These are phyloP conservation scores for Trichosporon asahii DNA, from an alignment of 1,284 basidiomycete species.

Conservation along the genomic window DNA sequence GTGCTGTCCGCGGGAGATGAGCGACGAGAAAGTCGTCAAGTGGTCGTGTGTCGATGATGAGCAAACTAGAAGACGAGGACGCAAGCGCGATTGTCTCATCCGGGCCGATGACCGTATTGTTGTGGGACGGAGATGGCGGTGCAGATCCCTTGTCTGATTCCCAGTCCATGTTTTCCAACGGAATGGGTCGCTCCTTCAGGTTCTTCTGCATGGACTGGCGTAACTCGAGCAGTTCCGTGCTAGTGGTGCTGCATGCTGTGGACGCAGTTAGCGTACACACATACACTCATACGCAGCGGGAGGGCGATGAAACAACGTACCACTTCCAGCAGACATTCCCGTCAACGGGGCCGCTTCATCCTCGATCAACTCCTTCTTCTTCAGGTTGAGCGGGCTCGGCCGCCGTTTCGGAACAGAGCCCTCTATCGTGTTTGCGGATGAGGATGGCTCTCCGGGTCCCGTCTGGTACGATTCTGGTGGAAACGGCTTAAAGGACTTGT, in stretches of 20 bases:
- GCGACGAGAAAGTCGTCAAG: constrained; percentile 61
- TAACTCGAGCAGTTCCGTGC: not conserved
- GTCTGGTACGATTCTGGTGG: not conserved
- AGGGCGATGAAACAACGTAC: not conserved
- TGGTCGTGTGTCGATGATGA: constrained; percentile 75
- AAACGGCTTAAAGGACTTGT: not conserved
- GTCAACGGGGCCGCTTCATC: constrained; percentile 1
- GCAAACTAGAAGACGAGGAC: constrained; percentile 22
- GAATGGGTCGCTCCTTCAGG: not conserved
- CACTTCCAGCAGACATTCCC: constrained; percentile 5
- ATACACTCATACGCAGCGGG: too few relatives aligned
- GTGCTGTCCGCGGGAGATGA: constrained; percentile 66
- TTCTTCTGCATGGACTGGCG: constrained; percentile 1
- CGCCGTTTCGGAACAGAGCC: not conserved
- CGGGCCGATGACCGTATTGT: not conserved
- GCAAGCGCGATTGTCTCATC: constrained; percentile 3
- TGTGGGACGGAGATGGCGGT: not conserved
- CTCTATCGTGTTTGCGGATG: not conserved
- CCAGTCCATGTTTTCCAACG: not conserved
- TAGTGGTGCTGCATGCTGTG: not conserved
- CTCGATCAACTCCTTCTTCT: not conserved
- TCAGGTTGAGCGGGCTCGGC: not conserved
- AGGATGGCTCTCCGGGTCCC: not conserved
- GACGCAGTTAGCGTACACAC: not conserved
- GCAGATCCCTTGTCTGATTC: constrained; percentile 10